Evolutionary conservation across 495 filamentous ascomycete species (phyloP), one percentile per base, ranked within the genome.

Genomic region (Trichoderma orchidacearum): DNA sequence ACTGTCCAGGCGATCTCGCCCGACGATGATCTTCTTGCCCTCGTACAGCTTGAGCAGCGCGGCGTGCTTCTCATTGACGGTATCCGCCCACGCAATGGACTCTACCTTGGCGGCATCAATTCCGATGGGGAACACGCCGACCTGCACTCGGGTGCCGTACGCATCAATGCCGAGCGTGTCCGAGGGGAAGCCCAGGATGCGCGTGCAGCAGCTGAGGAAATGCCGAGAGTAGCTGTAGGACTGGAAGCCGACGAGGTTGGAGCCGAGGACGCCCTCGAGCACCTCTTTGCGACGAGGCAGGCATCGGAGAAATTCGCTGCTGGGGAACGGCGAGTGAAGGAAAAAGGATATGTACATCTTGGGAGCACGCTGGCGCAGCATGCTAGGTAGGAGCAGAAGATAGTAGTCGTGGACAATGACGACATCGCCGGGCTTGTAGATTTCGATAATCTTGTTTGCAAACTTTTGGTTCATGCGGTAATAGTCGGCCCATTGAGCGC

Each of bases 401-500:
- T 95, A 86, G 68, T 92, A 95, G 68, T 96, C 91, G 65, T 96
- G 91, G 51, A 96, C 81, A 71, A 90, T 81, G 52, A 96, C 81
- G 54, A 95, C 84, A 62, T 96, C 91, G 11, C 91, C 91, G 3
- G 89, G 88, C 66, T 86, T 86, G 73, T 95, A 96, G 53, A 86
- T 74, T 61, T 88, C 78, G 53, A 89, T 74, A 56, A 96, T 94
- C 55, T 85, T 81, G 63, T 93, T 85, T 18, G 90, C 90, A 60
- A 95, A 95, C 53, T 87, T 80, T 63, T 85, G 82, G 68, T 95
- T 95, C 76, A 95, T 81, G 28, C 84, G 82, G 61, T 85, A 82
- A 70, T 95, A 96, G 68, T 96, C 87, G 21, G 85, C 79, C 90
- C 90, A 96, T 69, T 87, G 83, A 28, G 82, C 75, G n/a, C 84